These are phyloP conservation scores for Lasiodiplodia hormozganensis DNA, from an alignment of 2,329 filamentous ascomycete species.

Conservation along the genomic window DNA sequence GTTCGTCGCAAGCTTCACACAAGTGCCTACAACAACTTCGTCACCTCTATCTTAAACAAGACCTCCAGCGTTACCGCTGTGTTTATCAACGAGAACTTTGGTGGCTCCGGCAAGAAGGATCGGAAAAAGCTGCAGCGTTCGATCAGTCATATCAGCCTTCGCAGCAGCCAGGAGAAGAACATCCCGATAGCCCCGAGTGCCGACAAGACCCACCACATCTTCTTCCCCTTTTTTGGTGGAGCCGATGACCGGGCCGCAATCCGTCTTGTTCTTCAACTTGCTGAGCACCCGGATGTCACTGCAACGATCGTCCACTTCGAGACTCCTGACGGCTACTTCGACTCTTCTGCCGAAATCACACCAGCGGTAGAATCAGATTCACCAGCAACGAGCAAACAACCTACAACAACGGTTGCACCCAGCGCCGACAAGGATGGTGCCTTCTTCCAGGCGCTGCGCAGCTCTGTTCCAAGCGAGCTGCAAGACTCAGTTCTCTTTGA, in stretches of 20 bases:
- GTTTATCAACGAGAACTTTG: conserved; percentile 77
- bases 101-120: conserved; percentile 50
- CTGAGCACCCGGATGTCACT: conserved; percentile 77
- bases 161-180: conserved; percentile 62
- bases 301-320: conserved; percentile 74
- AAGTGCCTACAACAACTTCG: conserved; percentile 73
- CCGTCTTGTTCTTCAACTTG: conserved; percentile 82
- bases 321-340: conserved; percentile 23
- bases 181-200: conserved; percentile 62
- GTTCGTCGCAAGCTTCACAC: conserved; percentile 65
- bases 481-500: conserved; percentile 66
- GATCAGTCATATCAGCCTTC: conserved; percentile 46
- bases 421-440: conserved; percentile 53
- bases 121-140: conserved; percentile 12
- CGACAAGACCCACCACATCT: conserved; percentile 80
- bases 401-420: conserved; percentile 24
- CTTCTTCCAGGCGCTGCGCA: conserved; percentile 65
- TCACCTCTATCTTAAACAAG: conserved; percentile 69
- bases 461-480: conserved; percentile 61
- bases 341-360: conserved; percentile 24
- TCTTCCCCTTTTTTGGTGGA: conserved; percentile 86
- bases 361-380: background rate
- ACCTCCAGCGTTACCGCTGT: conserved; percentile 75
- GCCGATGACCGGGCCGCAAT: conserved; percentile 82
- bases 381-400: conserved; percentile 28